These are phyloP conservation scores for Lactifluus pinguis DNA, from an alignment of 768 basidiomycete genomes.

Conservation along the genomic window DNA sequence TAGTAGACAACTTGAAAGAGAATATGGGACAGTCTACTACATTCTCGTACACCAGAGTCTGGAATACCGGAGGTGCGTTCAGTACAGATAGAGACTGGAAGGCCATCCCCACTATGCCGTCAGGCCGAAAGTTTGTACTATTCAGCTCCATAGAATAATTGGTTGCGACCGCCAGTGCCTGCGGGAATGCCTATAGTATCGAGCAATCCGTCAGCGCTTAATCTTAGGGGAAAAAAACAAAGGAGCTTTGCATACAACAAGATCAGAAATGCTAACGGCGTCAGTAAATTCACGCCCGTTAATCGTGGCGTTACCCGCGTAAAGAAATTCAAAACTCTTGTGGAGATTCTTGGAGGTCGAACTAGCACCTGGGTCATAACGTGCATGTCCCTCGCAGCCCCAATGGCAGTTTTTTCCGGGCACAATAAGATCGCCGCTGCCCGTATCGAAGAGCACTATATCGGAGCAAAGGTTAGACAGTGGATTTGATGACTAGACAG, in stretches of 20 bases:
- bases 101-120: conserved; percentile 37
- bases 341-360: conserved; percentile 20
- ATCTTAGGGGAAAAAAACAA: not conserved
- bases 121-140: conserved; percentile 24
- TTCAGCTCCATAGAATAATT: conserved; percentile 29
- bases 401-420: conserved; percentile 25
- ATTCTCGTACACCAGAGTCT: conserved; percentile 35
- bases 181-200: conserved; percentile 23
- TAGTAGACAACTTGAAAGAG: conserved; percentile 35
- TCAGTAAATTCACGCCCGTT: conserved; percentile 30
- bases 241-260: conserved; percentile 8
- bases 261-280: conserved; percentile 33
- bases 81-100: conserved; percentile 23
- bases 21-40: conserved; percentile 32
- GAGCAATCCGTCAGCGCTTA: not conserved
- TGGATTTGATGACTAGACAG: not conserved
- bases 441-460: conserved; percentile 34
- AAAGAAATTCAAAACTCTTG: conserved; percentile 27
- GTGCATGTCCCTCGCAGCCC: conserved; percentile 22
- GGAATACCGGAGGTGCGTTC: conserved; percentile 24
- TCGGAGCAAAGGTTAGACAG: not conserved
- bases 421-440: conserved; percentile 28
- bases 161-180: conserved; percentile 35
- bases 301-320: conserved; percentile 35
- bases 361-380: not conserved